Evolutionary conservation across 2,329 filamentous ascomycete species (phyloP), one percentile per base, ranked within the genome.

Genomic region (Fusarium musae): DNA sequence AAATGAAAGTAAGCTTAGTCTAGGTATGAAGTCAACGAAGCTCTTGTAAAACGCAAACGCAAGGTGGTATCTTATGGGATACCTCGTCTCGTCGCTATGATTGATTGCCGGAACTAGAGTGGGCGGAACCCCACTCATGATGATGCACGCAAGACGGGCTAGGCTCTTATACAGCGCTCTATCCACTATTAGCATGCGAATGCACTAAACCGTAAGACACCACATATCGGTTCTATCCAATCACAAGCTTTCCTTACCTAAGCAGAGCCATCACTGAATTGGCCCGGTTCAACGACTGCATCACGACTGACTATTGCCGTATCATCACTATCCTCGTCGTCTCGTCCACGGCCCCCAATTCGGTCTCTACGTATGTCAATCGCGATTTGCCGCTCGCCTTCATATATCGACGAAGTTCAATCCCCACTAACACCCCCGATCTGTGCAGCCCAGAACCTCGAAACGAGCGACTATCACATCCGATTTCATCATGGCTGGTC

Each of bases 401-500:
- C 9, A 16, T 6, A 30, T 23, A 12, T 28, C 12, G 6, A 11
- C 10, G 6, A 52, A 19, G 26, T 58, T 12, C 17, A 44, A 58
- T 32, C 34, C 9, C 8, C 32, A 21, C 56, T 73, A 54, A 75
- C 37, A 7, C 7, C 15, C 19, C 39, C 36, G 56, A 63, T 23
- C 52, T 23, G 17, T 52, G 36, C 30, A 76, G 69, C 28, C 53
- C 56, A 66, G 64, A 59, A 43, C 32, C 32, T 57, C 49, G 47
- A 66, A 70, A 36, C 69, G 56, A 72, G 65, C 61, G 58, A 61
- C 61, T 62, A 59, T 49, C 59, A 52, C 9, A 53, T 67, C 36
- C 39, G 26, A 56, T 60, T 69, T 56, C 73, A 75, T 62, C 65
- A 79, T 79, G 76, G 77, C 70, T 67, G 77, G 70, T 59, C 64